These are phyloP conservation scores for Pyrenochaeta sp. DNA, from an alignment of 2,329 filamentous ascomycete species.

Conservation along the genomic window DNA sequence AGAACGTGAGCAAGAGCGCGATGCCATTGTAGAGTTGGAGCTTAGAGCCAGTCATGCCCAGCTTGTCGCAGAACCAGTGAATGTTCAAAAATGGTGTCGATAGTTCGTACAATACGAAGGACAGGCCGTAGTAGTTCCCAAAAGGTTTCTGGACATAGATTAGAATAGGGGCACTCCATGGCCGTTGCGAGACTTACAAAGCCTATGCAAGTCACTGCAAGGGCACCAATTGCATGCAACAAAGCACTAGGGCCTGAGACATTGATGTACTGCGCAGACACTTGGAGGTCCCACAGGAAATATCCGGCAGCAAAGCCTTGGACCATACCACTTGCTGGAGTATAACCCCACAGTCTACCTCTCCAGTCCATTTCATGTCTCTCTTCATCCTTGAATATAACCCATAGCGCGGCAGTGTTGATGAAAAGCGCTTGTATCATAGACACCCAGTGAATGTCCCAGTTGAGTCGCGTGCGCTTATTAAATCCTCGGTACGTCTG, in stretches of 20 bases:
- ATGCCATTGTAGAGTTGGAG: conserved; percentile 81
- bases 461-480: conserved; percentile 73
- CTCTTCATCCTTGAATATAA: conserved; percentile 72
- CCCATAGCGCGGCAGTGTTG: conserved; percentile 74
- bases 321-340: conserved; percentile 74
- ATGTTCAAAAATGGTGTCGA: conserved; percentile 85
- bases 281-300: conserved; percentile 81
- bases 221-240: conserved; percentile 76
- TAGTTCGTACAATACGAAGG: conserved; percentile 86
- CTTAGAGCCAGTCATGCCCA: conserved; percentile 77
- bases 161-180: conserved; percentile 8
- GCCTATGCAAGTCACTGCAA: conserved; percentile 77
- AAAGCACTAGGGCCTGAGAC: conserved; percentile 79
- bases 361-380: conserved; percentile 72
- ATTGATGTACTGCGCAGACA: conserved; percentile 71
- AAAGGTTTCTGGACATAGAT: conserved; percentile 71
- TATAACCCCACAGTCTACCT: conserved; percentile 80
- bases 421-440: conserved; percentile 78
- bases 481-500: conserved; percentile 69
- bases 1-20: conserved; percentile 75
- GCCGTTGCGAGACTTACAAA: conserved; percentile 66
- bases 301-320: conserved; percentile 81
- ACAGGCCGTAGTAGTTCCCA: conserved; percentile 80
- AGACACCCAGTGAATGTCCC: conserved; percentile 87
- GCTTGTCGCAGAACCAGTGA: conserved; percentile 91